These are phyloP conservation scores for Candida multigemmis DNA, from an alignment of 805 yeast genomes.

Conservation along the genomic window DNA sequence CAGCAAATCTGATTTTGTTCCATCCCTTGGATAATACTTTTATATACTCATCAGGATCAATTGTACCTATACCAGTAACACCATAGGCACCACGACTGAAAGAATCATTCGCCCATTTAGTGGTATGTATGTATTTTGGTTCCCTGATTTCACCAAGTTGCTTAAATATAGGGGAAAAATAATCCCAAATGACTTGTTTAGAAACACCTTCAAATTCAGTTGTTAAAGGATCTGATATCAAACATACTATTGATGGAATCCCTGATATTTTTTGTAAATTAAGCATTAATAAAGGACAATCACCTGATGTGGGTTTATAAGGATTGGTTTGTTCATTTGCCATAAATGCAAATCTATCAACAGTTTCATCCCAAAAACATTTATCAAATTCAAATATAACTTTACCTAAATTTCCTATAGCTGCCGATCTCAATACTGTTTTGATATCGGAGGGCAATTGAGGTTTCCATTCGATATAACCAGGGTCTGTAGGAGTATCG, in stretches of 20 bases:
- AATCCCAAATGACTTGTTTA: constrained; percentile 45
- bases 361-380: constrained; percentile 35
- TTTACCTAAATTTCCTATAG: constrained; percentile 33
- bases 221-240: constrained; percentile 73
- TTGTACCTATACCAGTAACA: constrained; percentile 58
- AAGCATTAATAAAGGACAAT: no score
- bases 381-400: constrained; percentile 31
- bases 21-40: constrained; percentile 48
- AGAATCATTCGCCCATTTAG: constrained; percentile 77
- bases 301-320: no score
- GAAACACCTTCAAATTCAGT: constrained; percentile 46
- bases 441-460: constrained; percentile 10
- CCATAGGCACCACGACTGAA: constrained; percentile 77
- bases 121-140: constrained; percentile 30
- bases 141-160: constrained; percentile 9
- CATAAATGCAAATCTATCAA: constrained; percentile 30
- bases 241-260: constrained; percentile 54
- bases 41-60: constrained; percentile 58
- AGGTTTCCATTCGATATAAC: constrained; percentile 34
- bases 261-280: no score
- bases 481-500: constrained; percentile 19
- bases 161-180: no score
- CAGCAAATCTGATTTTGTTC: constrained; percentile 92
- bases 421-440: constrained; percentile 15
- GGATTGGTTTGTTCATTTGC: no score